Evolutionary conservation across 2,329 filamentous ascomycete species (phyloP).

Genomic region (Penicillium sp.): DNA sequence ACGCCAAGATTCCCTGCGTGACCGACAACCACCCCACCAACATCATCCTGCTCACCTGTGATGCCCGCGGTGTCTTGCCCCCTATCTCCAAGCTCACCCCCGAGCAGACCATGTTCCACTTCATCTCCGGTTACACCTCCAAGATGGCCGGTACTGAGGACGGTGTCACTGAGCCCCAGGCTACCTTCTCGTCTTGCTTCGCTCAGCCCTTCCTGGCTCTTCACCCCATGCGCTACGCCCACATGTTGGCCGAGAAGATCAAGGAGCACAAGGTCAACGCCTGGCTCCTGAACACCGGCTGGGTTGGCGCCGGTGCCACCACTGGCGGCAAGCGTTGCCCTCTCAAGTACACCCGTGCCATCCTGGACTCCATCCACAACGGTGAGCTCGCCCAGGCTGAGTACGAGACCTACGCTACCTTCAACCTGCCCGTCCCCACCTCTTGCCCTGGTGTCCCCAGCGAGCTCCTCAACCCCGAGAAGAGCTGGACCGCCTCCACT

Average conservation of each 20-base stretch:
- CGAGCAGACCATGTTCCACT: conserved; percentile 99
- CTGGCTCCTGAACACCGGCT: conserved; percentile 98
- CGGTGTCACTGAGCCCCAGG: conserved; percentile 93
- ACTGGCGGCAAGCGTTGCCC: conserved; percentile 96
- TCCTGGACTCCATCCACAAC: conserved; percentile 96
- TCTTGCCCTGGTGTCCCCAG: conserved; percentile 82
- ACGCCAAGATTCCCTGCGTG: conserved; percentile 97
- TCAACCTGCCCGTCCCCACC: conserved; percentile 96
- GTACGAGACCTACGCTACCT: conserved; percentile 93
- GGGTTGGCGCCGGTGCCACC: conserved; percentile 87
- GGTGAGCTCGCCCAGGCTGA: conserved; percentile 90
- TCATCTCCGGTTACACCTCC: conserved; percentile 99
- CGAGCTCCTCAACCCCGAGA: conserved; percentile 92
- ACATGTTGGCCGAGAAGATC: conserved; percentile 99
- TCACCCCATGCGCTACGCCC: conserved; percentile 98
- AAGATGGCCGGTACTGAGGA: conserved; percentile 99
- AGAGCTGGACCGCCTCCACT: conserved; percentile 80
- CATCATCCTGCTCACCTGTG: conserved; percentile 97
- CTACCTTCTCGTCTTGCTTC: conserved; percentile 99
- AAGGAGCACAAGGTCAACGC: conserved; percentile 91
- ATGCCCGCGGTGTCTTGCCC: conserved; percentile 93
- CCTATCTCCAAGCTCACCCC: conserved; percentile 96
- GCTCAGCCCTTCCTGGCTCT: conserved; percentile 98
- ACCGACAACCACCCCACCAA: conserved; percentile 86
- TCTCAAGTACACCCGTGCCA: conserved; percentile 97